Evolutionary conservation across 805 yeast genomes (phyloP).

Genomic region (Wilhelminamyces savonicus): DNA sequence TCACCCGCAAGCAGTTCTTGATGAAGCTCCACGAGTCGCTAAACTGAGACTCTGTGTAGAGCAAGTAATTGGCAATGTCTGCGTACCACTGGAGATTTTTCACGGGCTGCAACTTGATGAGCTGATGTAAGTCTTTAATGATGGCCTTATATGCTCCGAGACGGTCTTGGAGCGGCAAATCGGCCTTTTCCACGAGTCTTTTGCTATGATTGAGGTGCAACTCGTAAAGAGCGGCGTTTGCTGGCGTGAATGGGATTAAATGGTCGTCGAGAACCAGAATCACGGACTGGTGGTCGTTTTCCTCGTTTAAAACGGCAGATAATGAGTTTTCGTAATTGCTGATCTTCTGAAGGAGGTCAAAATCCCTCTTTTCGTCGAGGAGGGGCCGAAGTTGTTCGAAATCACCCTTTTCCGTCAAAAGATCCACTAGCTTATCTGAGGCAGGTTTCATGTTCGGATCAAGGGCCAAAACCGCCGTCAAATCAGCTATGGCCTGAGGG

Average conservation of each 20-base stretch:
- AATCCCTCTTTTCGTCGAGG: too few species aligned
- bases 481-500: constrained; percentile 44
- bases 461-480: constrained; percentile 39
- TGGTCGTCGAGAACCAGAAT: too few species aligned
- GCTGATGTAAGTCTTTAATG: constrained; percentile 17
- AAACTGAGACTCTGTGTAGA: constrained; percentile 48
- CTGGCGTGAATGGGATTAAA: constrained; percentile 35
- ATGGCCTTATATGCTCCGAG: constrained; percentile 12
- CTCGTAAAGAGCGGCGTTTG: constrained; percentile 29
- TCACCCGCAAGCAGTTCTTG: constrained; percentile 67
- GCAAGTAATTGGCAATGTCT: constrained; percentile 21
- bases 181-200: background rate
- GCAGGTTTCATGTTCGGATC: constrained; percentile 43
- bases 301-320: background rate
- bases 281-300: background rate
- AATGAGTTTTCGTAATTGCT: too few species aligned
- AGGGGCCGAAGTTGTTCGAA: too few species aligned
- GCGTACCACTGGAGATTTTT: constrained; percentile 18
- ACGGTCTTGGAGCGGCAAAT: background rate
- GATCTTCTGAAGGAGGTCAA: too few species aligned
- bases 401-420: constrained; percentile 49
- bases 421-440: constrained; percentile 38
- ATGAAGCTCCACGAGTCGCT: constrained; percentile 46
- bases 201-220: constrained; percentile 22
- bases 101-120: constrained; percentile 22